These are phyloP conservation scores for Pichia eremophila DNA, from an alignment of 805 yeast genomes.

Conservation along the genomic window DNA sequence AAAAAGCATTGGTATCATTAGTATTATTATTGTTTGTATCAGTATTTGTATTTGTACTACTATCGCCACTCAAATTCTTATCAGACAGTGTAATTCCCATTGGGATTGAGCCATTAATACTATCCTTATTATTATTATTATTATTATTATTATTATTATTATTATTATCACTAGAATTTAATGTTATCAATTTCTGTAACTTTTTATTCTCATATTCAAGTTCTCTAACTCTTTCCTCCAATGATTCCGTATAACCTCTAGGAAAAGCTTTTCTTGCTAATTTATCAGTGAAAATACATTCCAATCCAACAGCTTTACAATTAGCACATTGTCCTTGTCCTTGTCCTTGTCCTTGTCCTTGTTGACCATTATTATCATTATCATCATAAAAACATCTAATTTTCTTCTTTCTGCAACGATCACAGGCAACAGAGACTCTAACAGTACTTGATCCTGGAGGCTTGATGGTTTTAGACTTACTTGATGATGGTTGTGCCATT, in stretches of 20 bases:
- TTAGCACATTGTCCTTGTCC: constrained; percentile 49
- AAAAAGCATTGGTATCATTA: too few species aligned
- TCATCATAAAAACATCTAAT: constrained; percentile 45
- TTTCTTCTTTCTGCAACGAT: constrained; percentile 75
- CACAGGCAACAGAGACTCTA: constrained; percentile 86
- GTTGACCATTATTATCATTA: constrained; percentile 10
- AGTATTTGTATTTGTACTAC: background rate
- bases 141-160: background rate
- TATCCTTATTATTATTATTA: background rate
- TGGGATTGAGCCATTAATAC: background rate
- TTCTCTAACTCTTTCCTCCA: constrained; percentile 82
- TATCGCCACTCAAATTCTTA: background rate
- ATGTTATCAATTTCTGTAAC: constrained; percentile 50
- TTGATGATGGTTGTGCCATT: background rate
- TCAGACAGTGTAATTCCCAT: background rate
- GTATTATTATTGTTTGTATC: too few species aligned
- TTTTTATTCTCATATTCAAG: constrained; percentile 73
- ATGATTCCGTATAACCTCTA: constrained; percentile 82
- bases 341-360: constrained; percentile 26
- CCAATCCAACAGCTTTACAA: constrained; percentile 77
- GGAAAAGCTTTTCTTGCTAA: constrained; percentile 83
- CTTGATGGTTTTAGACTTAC: constrained; percentile 42
- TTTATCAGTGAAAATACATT: constrained; percentile 81
- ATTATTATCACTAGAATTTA: constrained; percentile 25
- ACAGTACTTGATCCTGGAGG: constrained; percentile 59